Evolutionary conservation across 345 rosid species (phyloP).

Genomic region (Citrus unshiu): DNA sequence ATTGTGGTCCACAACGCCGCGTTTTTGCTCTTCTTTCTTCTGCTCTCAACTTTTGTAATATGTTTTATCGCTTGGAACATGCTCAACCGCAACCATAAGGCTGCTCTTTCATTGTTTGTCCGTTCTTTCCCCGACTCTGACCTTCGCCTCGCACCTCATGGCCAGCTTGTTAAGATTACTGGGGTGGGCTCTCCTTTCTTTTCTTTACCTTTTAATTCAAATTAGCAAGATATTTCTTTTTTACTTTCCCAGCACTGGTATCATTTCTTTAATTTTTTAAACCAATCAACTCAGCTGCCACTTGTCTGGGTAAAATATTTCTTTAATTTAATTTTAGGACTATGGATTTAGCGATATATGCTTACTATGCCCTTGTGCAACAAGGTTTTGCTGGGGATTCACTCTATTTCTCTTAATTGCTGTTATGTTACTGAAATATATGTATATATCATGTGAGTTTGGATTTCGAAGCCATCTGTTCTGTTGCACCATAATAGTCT

Average conservation of each 20-base stretch:
- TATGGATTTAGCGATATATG: not conserved
- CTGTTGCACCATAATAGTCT: no score
- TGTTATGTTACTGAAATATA: no score
- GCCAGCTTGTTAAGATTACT: constrained; percentile 52
- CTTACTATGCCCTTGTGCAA: not conserved
- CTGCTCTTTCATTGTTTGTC: constrained; percentile 32
- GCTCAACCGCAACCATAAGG: constrained; percentile 21
- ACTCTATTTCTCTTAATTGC: no score
- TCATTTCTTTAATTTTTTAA: no score
- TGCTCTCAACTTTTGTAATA: constrained; percentile 26
- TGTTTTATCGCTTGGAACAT: constrained; percentile 45
- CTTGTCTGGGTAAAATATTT: not conserved
- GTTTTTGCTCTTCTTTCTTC: constrained; percentile 34
- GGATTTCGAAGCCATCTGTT: not conserved
- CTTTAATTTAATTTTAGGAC: not conserved
- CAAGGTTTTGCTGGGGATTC: not conserved
- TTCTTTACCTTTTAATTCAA: no score
- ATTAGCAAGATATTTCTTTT: no score
- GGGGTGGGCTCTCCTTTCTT: constrained; percentile 28
- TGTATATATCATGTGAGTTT: not conserved
- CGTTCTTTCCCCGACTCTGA: constrained; percentile 49
- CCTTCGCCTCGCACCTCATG: constrained; percentile 38
- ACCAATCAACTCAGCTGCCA: no score
- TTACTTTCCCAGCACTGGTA: no score
- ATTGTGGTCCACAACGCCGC: constrained; percentile 39